Percentiles rank a stretch among this genome's conserved stretches.
These are phyloP conservation scores for Stromatinia cepivora DNA, from an alignment of 2,329 filamentous ascomycete genomes.

Conservation along the genomic window DNA sequence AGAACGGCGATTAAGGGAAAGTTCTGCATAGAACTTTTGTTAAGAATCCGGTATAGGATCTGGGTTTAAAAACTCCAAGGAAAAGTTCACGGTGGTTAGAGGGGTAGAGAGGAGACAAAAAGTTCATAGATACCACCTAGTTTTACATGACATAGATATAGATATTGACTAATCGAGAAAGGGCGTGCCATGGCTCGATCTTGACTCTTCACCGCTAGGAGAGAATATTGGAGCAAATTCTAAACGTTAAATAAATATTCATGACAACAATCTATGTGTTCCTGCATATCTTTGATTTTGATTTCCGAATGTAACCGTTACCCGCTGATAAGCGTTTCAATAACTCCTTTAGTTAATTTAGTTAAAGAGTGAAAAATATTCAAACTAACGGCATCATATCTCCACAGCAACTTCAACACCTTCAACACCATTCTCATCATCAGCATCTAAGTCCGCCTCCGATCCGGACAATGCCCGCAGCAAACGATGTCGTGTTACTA, in stretches of 20 bases:
- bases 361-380: background rate
- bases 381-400: background rate
- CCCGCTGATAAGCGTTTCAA: constrained; percentile 5
- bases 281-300: background rate
- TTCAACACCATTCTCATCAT: background rate
- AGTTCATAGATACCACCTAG: constrained; percentile 14
- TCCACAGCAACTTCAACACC: background rate
- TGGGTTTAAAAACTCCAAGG: background rate
- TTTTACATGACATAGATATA: constrained; percentile 8
- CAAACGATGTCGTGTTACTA: background rate
- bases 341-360: background rate
- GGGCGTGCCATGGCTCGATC: background rate
- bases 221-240: background rate
- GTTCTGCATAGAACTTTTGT: constrained; percentile 4
- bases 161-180: constrained; percentile 4
- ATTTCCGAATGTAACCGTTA: constrained; percentile 8
- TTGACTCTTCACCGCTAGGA: constrained; percentile 7
- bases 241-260: background rate
- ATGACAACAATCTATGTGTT: constrained; percentile 8
- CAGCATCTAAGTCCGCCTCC: background rate
- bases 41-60: background rate
- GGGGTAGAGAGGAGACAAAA: background rate
- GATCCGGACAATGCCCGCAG: constrained; percentile 1
- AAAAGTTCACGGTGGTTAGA: background rate
- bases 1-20: constrained; percentile 36